Base-by-base conservation (phyloP, 352 stramenopile genomes). In the Achlya hypogyna region DNA sequence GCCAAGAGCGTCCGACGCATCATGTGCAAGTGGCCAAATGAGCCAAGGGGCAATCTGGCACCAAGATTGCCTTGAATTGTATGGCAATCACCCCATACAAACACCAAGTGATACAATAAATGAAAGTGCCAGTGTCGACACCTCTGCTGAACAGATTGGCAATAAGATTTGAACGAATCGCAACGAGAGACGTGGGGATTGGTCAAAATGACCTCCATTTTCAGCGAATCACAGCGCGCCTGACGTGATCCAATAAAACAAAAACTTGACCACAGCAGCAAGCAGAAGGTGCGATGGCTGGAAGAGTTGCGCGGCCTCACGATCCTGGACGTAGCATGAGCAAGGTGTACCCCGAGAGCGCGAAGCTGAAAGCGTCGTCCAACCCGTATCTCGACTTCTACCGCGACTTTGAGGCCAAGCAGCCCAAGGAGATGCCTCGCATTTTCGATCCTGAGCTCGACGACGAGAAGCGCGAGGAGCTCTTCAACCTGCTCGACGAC, bases 311-410 rank as follows among this genome's bases (percentile, higher is more conserved):
- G n/a, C n/a, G n/a, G n/a, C n/a, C n/a, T n/a, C n/a, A n/a, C n/a
- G n/a, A n/a, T n/a, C n/a, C n/a, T n/a, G n/a, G n/a, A n/a, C n/a
- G n/a, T n/a, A 45, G n/a, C 38, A 45, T 45, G 38, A 45, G 38
- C 38, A 45, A 45, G 38, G 38, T 64, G 4, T 64, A 52, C 54
- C 54, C 54, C 25, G 54, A 64, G 35, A 64, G 54, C n/a, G 54
- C 54, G 20, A 35, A 77, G 62, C 74, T 90, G 40, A 88, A 77
- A 43, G 43, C 77, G 0, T 79, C 72, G 31, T 91, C 79, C 72
- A 93, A 93, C 42, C 84, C 84, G 72, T 93, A 93, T 73, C 64
- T 93, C 72, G 76, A 89, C 54, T 89, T 88, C 73, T 91, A 88
- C 63, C 65, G 74, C 63, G 76, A 74, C 49, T 93, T 87, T 71